Evolutionary conservation across 2,329 filamentous ascomycete genomes (phyloP), one percentile per base, ranked within the genome.

Genomic region (Nemania sp.): DNA sequence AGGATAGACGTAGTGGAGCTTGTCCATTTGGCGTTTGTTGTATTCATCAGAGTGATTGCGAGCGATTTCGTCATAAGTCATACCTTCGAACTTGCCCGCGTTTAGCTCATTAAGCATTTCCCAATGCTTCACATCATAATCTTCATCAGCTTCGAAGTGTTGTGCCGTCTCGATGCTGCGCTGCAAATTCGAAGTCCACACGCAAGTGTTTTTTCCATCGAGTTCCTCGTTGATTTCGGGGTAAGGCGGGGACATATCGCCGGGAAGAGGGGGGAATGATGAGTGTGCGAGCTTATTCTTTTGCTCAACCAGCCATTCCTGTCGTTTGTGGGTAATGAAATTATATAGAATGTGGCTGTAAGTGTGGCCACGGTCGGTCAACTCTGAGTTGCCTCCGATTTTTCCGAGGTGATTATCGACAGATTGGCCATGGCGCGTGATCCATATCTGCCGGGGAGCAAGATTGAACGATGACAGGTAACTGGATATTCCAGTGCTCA

Each of bases 381-480:
- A 77, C 15, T 89, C 81, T 1, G 68, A 93, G 70, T 99, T 88
- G 39, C 94, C 94, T 34, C 94, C 94, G 56, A 99, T 90, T 70
- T 90, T 95, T 57, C 92, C 91, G 2, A 85, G 79, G 53, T 89
- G 80, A 68, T 99, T 97, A 70, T 99, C 94, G 56, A 83, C 70
- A 52, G 91, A 97, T 72, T 97, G 90, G 36, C 94, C 94, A 68
- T 97, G 94, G 45, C 94, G 81, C 1, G 94, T 97, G 68, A 99
- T 95, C 94, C 94, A 99, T 56, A 99, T 97, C 72, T 97, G 93
- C 49, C 94, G 83, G 0, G 94, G 92, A 0, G 93, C 90, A 14
- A 99, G 81, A 65, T 99, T 97, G 79, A 99, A 99, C 64, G 96
- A 97, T 40, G 94, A 88, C 8, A 99, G 80, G 66, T 97, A 99